Evolutionary conservation across 2,329 filamentous ascomycete species (phyloP), one percentile per base, ranked within the genome.

Genomic region (Cordyceps militaris): DNA sequence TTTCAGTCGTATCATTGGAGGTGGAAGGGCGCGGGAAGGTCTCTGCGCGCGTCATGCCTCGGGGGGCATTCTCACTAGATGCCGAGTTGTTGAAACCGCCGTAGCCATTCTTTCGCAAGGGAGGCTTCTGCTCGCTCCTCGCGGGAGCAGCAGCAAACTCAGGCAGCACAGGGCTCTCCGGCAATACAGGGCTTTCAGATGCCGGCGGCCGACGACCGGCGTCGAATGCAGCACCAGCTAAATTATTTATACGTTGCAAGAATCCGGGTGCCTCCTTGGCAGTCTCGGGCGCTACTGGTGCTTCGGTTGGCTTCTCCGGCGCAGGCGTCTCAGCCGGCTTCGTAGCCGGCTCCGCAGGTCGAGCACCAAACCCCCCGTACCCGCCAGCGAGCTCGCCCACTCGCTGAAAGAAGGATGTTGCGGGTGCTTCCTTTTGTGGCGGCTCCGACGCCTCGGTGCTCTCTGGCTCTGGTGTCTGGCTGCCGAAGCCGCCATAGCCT

Each of bases 341-440:
- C 8, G 21, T 24, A 7, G 50, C 8, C 6, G 28, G 21, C 38
- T 46, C 40, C 4, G 23, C 24, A 13, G 23, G 23, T 32, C 26
- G 36, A 8, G n/a, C 28, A 16, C 34, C 44, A 24, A 59, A 59
- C 9, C 57, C 51, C 21, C 57, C 52, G 26, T 59, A 47, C 21
- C 63, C 47, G 36, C 58, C 83, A 1, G 82, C 78, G 65, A 89
- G 86, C 9, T 74, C 79, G 63, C 88, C 81, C 77, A 89, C 82
- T 53, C 83, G 80, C 61, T 82, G 78, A 63, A 87, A 65, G 28
- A 89, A 65, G 38, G 65, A 21, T 5, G 54, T 21, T 11, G 46
- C 54, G 1, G 21, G 24, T 2, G 54, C 13, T 23, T 58, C 40
- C 32, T 58, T 53, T 13, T 19, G 21, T 40, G 53, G 23, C 82